Evolutionary conservation across 352 stramenopile genomes (phyloP), one percentile per base, ranked within the genome.

Genomic region (Phytophthora meadii): DNA sequence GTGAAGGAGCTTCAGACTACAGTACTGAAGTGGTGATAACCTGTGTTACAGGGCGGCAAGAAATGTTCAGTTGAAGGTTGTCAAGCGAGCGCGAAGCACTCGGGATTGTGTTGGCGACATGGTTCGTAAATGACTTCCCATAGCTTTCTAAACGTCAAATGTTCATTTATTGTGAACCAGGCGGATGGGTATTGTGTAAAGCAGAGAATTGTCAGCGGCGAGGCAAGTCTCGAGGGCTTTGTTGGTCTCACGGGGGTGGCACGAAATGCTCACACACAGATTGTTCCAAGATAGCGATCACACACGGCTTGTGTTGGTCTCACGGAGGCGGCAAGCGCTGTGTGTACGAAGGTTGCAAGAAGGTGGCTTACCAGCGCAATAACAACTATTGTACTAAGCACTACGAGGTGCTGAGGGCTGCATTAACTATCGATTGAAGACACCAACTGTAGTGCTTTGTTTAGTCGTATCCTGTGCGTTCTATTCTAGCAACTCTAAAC

Each of bases 161-260:
- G 2, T 19, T 17, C 5, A 3, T n/a, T 5, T 27, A 12, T 61
- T 30, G 25, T 55, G 15, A 25, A 30, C 4, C 47, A 77, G 67
- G 55, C 24, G 77, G 77, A 4, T 85, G 81, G 65, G 82, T 70
- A 40, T 72, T 71, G 58, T 85, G 77, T 70, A 85, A 70, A 15
- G 57, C 80, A 19, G 71, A 82, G 11, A 76, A 76, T 34, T 83
- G 76, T 65, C 48, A 48, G 45, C 84, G 82, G 54, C 81, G 83
- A 44, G 83, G 82, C 67, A 92, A 93, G 61, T 88, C 84, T n/a
- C 67, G 82, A 14, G 86, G 86, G 7, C 80, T 89, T 42, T 94
- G 86, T 61, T 93, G 82, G 84, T 85, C 77, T 4, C 86, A 94
- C 54, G 86, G 86, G 40, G 86, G 86, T 5, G 86, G 86, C 27